Conservation (phyloP, 2,329 filamentous ascomycete species). For the Aspergillus brasiliensis region DNA sequence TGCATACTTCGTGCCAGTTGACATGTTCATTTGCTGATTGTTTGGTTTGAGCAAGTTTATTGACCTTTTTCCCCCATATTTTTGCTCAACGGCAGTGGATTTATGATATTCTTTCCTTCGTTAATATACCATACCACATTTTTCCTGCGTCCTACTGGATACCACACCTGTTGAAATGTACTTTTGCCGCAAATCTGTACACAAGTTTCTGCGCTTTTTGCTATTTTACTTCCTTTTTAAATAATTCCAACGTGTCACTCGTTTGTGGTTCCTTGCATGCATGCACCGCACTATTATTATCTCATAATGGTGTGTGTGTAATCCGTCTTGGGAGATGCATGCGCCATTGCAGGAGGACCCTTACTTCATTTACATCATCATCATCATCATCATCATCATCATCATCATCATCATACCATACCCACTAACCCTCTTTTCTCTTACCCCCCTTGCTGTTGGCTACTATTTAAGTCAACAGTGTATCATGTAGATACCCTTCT, state of each 20-base stretch:
- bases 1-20: conserved; percentile 1
- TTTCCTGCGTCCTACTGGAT: conserved; percentile 18
- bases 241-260: conserved; percentile 11
- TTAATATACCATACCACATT: conserved; percentile 2
- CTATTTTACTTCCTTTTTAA: conserved; percentile 7
- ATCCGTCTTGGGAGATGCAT: not conserved
- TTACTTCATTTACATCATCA: not conserved
- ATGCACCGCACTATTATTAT: not conserved
- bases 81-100: conserved; percentile 10
- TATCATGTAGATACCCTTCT: conserved; percentile 16
- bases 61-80: not conserved
- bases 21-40: not conserved
- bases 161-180: conserved; percentile 19
- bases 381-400: not conserved
- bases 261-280: conserved; percentile 2
- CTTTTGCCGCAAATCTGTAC: conserved; percentile 15
- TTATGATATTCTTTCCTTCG: conserved; percentile 10
- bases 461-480: conserved; percentile 1
- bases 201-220: conserved; percentile 13
- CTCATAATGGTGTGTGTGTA: not conserved
- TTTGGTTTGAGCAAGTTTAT: not conserved
- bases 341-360: not conserved
- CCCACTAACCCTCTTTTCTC: not conserved
- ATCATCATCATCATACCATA: not conserved
- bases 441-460: not conserved